phyloP scores from a whole-genome alignment of 2,329 filamentous ascomycete species.

The Cladosporium sp. region DNA sequence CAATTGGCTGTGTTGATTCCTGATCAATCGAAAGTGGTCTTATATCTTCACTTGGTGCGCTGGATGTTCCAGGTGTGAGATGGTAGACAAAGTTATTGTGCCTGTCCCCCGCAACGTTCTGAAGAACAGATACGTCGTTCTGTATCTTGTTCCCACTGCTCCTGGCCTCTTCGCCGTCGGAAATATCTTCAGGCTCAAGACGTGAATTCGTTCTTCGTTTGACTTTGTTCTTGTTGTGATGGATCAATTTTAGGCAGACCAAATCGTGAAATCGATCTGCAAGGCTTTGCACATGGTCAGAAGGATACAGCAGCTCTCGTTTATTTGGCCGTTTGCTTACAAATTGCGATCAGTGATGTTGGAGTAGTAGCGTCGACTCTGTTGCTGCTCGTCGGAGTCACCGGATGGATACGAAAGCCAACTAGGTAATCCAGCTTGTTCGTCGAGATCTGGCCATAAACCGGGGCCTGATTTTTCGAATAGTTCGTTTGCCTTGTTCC shows the following conservation, averaged over 20 bases:
- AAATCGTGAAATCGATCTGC: neutral
- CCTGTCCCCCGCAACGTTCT: neutral
- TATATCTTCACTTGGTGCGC: neutral
- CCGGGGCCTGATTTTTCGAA: conserved; percentile 2
- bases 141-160: neutral
- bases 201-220: neutral
- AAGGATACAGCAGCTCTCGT: neutral
- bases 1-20: neutral
- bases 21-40: neutral
- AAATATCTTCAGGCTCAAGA: too few species aligned
- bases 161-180: neutral
- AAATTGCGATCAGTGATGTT: neutral
- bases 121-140: neutral
- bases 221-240: neutral
- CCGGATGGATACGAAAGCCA: neutral
- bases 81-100: neutral
- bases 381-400: neutral
- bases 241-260: neutral
- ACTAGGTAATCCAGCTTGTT: neutral
- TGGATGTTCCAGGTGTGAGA: too few species aligned
- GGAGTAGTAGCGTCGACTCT: neutral
- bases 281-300: neutral
- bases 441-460: conserved; percentile 1
- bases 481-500: neutral
- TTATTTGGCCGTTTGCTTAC: neutral